Evolutionary conservation across 2,329 filamentous ascomycete genomes (phyloP), one percentile per base, ranked within the genome.

Genomic region (Ophiostoma ips): DNA sequence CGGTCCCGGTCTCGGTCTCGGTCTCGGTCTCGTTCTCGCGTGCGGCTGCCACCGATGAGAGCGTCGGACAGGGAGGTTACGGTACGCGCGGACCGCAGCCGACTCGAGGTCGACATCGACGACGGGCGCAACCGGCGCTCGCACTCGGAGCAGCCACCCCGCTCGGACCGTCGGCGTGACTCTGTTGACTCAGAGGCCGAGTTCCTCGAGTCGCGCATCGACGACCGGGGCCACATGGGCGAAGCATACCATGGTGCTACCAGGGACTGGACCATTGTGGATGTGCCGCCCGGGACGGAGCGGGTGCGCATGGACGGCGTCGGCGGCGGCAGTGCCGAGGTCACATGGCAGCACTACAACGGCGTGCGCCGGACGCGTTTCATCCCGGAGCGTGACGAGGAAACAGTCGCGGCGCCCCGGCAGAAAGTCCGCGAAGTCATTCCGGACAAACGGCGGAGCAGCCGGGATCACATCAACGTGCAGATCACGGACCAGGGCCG

Each of bases 251-350:
- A 84, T 58, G 84, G 85, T 48, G 80, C 78, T 16, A 87, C 83
- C 34, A 80, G 77, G 55, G 83, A 80, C 59, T 94, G 87, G 86
- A 75, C 78, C 49, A 84, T 94, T 55, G 75, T 94, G 35, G 87
- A 94, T 64, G 82, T 94, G 36, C 87, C 86, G 1, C 84, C 87
- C 0, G 87, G 87, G 52, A 90, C 86, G 0, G 83, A 86, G 66
- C 77, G 83, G 37, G 82, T 92, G n/a, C 76, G 77, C 49, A 83
- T 92, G 82, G 84, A 92, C 57, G 85, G 86, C 49, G 72, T 78
- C 21, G 85, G 85, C 18, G 84, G 84, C 45, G 83, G 73, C n/a
- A 71, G 71, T 35, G 82, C 87, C 55, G 86, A 92, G 58, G 79
- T 88, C 44, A 83, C 77, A 18, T 92, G 84, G 83, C 74, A 84